Base-by-base conservation (phyloP, 2,329 filamentous ascomycete genomes). In the Ascochyta pisi region DNA sequence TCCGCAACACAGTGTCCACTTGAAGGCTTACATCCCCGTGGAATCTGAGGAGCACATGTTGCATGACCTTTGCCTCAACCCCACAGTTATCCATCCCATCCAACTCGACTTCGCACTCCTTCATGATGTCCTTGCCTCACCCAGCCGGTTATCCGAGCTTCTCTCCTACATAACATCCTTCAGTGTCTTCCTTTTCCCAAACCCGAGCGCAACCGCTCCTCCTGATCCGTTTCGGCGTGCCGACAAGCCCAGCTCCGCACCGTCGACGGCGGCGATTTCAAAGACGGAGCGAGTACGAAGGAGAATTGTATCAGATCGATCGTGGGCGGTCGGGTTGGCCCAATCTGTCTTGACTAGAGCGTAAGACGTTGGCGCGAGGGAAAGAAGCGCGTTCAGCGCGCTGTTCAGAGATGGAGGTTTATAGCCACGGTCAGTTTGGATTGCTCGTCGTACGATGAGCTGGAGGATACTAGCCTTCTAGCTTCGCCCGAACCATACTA, bases 161-260 rank as follows among this genome's bases (percentile, higher is more conserved):
- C 16, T 45, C 23, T 26, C 43, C 34, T 26, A 54, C 23, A 9
- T 34, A 41, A 9, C 19, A 44, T 12, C 13, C 35, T 4, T 22
- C 12, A 27, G 51, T 50, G 1, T 49, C 24, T 7, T 22, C 16
- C n/a, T 19, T 39, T 5, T 41, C 12, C 10, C 48, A 27, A 29
- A 57, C 50, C 57, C 55, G 57, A 31, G 50, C 49, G 10, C 35
- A 49, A 9, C 31, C 19, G 9, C 39, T 22, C 58, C 51, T 60
- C 9, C 47, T 43, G 39, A 53, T 60, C 13, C 61, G 56, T 26
- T 55, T 15, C 26, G 44, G 34, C 5, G 49, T 60, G 3, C 56
- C 51, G 34, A 57, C 60, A 41, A 12, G 61, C 9, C 24, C 23
- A 41, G 16, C 4, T 23, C 15, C 13, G 19, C 27, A 27, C 45